Base-by-base conservation (phyloP, 257 asterid species). In the Ilex aquifolium region DNA sequence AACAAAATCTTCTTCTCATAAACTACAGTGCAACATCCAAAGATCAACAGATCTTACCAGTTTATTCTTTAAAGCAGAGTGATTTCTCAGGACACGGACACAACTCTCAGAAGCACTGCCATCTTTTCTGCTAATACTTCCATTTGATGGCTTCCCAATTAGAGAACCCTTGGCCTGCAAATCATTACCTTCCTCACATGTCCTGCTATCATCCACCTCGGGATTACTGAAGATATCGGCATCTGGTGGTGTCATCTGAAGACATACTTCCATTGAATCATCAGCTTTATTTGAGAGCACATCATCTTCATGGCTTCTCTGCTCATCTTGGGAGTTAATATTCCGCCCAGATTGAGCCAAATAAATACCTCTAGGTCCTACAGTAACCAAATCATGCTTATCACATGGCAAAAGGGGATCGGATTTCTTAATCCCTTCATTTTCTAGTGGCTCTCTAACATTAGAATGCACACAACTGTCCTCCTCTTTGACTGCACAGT, bases 161-260 rank as follows among this genome's bases (percentile, higher is more conserved):
- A 27, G 5, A 48, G 56, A 69, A 32, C 64, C 63, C 60, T 61
- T 72, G 21, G 67, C 49, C 27, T 57, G 69, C 61, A 13, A 42
- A 64, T 17, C 27, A n/a, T 15, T 65, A 48, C 48, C 62, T 63
- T 71, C 76, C 54, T 21, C 17, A 63, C 62, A 31, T 72, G 29
- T 71, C n/a, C 67, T 59, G 44, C 17, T 42, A 31, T 27, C 31
- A 59, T 44, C 60, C 44, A 31, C 10, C 15, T 65, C 76, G 32
- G 68, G 52, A 60, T 79, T 76, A 48, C 62, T 40, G 31, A 77
- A 59, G 36, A 79, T 69, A 60, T 69, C 77, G 40, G 84, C 63
- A 74, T 82, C 85, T 5, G 91, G 94, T 44, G 95, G 96, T 15
- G 95, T 85, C 39, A 65, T 75, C 79, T 80, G 95, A 31, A 73